Base-by-base conservation (phyloP, 169 alveolate genomes). In the Plasmodium chabaudi region DNA sequence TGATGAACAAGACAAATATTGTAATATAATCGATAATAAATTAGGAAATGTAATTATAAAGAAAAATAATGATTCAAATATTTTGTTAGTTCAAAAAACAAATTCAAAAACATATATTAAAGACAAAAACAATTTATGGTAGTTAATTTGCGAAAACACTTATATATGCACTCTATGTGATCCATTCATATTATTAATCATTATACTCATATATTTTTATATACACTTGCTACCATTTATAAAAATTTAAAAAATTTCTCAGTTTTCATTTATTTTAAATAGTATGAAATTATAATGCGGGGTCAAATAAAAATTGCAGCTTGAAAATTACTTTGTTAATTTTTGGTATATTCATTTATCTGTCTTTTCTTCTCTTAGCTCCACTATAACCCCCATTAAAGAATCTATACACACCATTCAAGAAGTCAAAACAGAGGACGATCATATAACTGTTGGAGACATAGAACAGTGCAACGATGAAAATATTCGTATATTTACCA, bases 41-140 rank as follows among this genome's bases (percentile, higher is more conserved):
- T 21, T 25, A 5, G 77, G 77, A 10, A 21, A 47, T 4, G 69
- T 64, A 25, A 53, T 63, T 21, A 19, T 19, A 63, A 77, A 77
- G 27, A 23, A 39, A 63, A 55, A 61, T 15, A 27, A 47, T 21
- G 27, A 39, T 15, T 27, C 49, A 19, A 64, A 42, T 7, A 49
- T 77, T 19, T 34, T 77, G 25, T 51, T 77, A 15, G 88, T 77
- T 17, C 77, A 77, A 64, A 77, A 65, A 49, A 21, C 39, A 46
- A 9, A 77, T 49, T 53, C 27, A 64, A 6, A 46, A 42, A 25
- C 65, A 9, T 64, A 63, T 53, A 64, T 77, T 63, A 77, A 77
- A 67, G 77, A 77, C 65, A 67, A 68, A 63, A 77, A 44, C 21
- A 25, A 64, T 77, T 10, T 9, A 23, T 77, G 88, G 88, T 77